These are phyloP conservation scores for Helotiales sp. DNA, from an alignment of 2,329 filamentous ascomycete species.

Conservation along the genomic window DNA sequence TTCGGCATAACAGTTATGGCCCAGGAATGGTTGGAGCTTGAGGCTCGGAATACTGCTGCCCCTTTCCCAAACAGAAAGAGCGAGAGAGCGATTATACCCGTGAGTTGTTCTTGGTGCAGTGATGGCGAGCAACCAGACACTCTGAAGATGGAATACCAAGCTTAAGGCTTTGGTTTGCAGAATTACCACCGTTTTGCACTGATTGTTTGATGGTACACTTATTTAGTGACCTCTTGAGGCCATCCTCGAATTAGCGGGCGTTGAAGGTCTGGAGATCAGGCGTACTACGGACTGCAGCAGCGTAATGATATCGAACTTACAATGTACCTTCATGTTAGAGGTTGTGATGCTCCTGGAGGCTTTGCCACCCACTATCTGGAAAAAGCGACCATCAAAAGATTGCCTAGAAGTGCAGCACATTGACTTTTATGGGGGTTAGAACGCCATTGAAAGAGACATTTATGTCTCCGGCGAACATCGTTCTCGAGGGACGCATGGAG, in stretches of 20 bases:
- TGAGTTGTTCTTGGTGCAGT: conserved; percentile 2
- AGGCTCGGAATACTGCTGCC: conserved; percentile 5
- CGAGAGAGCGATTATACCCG: conserved; percentile 1
- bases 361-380: neutral
- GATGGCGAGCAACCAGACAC: conserved; percentile 4
- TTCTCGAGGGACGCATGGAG: no score
- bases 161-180: conserved; percentile 6
- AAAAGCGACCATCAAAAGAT: no score
- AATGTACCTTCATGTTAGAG: neutral
- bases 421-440: no score
- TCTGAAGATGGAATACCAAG: neutral
- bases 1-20: conserved; percentile 48
- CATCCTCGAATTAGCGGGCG: conserved; percentile 13
- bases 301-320: conserved; percentile 1
- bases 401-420: no score
- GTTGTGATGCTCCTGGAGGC: neutral
- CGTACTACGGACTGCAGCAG: neutral
- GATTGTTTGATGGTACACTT: conserved; percentile 18
- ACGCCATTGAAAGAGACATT: no score
- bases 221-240: conserved; percentile 1
- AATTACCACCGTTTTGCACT: neutral
- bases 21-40: conserved; percentile 59
- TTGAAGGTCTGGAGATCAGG: neutral
- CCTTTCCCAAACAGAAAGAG: neutral
- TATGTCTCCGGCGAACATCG: no score